A percentile compares a stretch with the other conserved stretches of the same genome.
phyloP scores from a whole-genome alignment of 2,329 filamentous ascomycete genomes.

The Aspergillus sclerotialis region DNA sequence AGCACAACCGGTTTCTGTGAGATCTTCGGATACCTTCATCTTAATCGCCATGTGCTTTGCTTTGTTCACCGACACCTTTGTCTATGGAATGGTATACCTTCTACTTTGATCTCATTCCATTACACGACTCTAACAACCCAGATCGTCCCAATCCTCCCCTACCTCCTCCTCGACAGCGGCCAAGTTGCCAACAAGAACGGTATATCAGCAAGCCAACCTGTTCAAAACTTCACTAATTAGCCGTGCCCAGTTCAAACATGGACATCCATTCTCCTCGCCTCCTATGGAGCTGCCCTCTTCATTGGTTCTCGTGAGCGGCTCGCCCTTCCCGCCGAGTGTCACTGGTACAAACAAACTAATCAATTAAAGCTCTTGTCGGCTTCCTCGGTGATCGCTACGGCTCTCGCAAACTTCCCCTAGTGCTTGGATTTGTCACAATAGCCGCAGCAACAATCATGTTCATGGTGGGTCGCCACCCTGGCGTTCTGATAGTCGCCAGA shows the following conservation, averaged over 20 bases:
- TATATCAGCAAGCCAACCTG: background rate
- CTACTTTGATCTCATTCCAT: background rate
- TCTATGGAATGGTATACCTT: background rate
- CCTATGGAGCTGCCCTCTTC: background rate
- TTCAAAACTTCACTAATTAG: background rate
- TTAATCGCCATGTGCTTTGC: background rate
- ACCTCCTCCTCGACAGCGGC: background rate
- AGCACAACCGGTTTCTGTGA: background rate
- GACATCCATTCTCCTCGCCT: background rate
- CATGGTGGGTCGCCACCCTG: background rate
- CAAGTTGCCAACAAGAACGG: background rate
- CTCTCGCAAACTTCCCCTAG: background rate
- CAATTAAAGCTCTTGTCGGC: no score
- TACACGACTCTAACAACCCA: background rate
- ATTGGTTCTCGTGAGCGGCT: background rate
- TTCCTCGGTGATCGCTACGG: background rate
- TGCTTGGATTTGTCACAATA: background rate
- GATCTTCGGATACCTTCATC: constrained; percentile 1
- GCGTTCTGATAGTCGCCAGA: background rate
- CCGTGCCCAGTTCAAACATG: background rate
- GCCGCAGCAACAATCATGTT: background rate
- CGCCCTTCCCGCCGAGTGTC: no score
- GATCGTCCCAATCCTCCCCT: background rate
- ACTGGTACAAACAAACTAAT: background rate
- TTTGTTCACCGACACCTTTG: constrained; percentile 1